These are phyloP conservation scores for Coniferiporia weirii DNA, from an alignment of 1,284 basidiomycete genomes.

Conservation along the genomic window DNA sequence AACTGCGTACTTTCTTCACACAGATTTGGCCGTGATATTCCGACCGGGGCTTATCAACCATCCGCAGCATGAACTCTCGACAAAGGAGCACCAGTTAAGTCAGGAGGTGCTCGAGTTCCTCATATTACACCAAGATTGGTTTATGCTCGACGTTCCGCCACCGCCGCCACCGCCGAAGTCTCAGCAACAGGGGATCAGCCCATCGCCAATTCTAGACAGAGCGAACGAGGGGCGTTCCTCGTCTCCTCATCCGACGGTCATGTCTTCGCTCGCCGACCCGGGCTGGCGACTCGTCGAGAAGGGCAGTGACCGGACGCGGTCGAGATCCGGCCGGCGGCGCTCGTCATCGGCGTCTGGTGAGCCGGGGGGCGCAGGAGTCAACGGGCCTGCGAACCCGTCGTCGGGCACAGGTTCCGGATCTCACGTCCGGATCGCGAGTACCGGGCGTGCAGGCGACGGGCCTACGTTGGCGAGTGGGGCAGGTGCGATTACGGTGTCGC, in stretches of 20 bases:
- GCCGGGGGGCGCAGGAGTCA: background rate
- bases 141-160: conserved; percentile 76
- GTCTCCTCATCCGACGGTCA: conserved; percentile 11
- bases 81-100: conserved; percentile 78
- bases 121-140: conserved; percentile 85
- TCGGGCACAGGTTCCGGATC: background rate
- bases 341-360: conserved; percentile 44
- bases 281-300: conserved; percentile 45
- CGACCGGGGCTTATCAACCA: conserved; percentile 90
- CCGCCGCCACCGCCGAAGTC: conserved; percentile 40
- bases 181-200: background rate
- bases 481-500: conserved; percentile 38
- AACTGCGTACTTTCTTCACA: conserved; percentile 1
- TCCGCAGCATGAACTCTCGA: conserved; percentile 77
- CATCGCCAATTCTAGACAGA: conserved; percentile 7
- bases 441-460: background rate
- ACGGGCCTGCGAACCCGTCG: background rate
- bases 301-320: conserved; percentile 23
- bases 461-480: conserved; percentile 18
- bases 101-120: conserved; percentile 93
- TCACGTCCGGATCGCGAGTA: conserved; percentile 11
- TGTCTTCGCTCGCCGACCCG: conserved; percentile 18
- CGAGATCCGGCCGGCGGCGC: conserved; percentile 44
- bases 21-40: conserved; percentile 93
- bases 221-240: background rate